phyloP scores from a whole-genome alignment of 164 flowering plant genomes.

The Nymphaea colorata region DNA sequence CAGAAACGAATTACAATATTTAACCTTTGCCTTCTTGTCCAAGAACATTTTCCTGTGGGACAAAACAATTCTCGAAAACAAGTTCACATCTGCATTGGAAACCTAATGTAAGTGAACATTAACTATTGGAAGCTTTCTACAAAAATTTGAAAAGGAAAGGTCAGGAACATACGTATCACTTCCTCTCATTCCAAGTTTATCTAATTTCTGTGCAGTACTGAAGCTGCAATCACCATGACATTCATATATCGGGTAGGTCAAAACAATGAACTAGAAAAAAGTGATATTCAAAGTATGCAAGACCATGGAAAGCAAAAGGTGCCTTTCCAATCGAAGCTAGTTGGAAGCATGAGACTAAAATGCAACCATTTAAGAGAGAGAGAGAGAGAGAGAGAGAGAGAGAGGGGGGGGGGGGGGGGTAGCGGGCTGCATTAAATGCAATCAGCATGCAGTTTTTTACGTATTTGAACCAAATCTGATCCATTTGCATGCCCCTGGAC shows the following conservation, averaged over 20 bases:
- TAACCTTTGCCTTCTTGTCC: slow-evolving; percentile 98
- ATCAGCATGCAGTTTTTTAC: no score
- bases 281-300: no score
- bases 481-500: no score
- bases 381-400: no score
- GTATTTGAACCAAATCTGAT: no score
- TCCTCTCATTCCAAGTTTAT: slow-evolving; percentile 99
- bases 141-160: background rate
- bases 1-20: no score
- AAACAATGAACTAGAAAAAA: no score
- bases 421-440: no score
- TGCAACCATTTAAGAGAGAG: no score
- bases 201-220: slow-evolving; percentile 92
- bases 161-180: slow-evolving; percentile 78
- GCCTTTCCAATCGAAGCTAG: background rate
- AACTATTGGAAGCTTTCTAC: background rate
- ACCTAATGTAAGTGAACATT: slow-evolving; percentile 2
- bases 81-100: slow-evolving; percentile 75
- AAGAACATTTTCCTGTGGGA: slow-evolving; percentile 88
- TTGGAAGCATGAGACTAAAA: no score
- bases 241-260: no score
- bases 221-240: slow-evolving; percentile 46
- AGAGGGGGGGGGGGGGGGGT: no score
- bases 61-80: slow-evolving; percentile 96
- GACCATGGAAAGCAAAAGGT: background rate